Base-by-base conservation (phyloP, 1,284 basidiomycete species). In the Rhizoctonia solani region DNA sequence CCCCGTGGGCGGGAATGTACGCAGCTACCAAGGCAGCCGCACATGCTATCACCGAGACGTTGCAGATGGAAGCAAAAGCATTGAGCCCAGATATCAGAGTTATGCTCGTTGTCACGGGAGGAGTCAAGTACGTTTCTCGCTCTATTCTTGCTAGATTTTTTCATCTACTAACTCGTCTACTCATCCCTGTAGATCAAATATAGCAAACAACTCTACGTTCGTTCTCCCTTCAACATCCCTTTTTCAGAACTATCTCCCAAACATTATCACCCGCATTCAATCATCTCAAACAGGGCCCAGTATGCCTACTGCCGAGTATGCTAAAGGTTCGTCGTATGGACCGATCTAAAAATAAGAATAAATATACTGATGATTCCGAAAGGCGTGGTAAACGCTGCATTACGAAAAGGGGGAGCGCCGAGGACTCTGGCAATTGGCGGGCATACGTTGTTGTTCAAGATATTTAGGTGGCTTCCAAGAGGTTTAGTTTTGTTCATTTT, bases 1-100 rank as follows among this genome's bases (percentile, higher is more conserved):
- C 73, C 0, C 72, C 73, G 0, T 75, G 73, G 73, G 44, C 69
- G 1, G 73, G 72, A 0, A 68, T 72, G 8, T 75, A 72, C 67
- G 69, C 69, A 1, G 71, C 74, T 0, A 68, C 69, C 9, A 74
- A 75, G 47, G 72, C 74, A 0, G 73, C 73, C 0, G 53, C 74
- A 0, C 74, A 74, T 63, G 65, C 65, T 14, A 42, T 72, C 8
- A 70, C 71, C 1, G 70, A 73, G 4, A 68, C 66, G 2, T 41
- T 75, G 3, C 59, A 73, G 1, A 73, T 74, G 72, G 74, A 75
- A 56, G 69, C 72, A 32, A 49, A 63, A 9, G 71, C 71, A 0
- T 68, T 75, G 14, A 23, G 19, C 5, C 47, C 47, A 27, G 72
- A 69, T 19, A 61, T 70, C 14, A 37, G 59, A 14, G 69, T 70